phyloP scores from a whole-genome alignment of 106 monocot genomes.

The Allium cepa region DNA sequence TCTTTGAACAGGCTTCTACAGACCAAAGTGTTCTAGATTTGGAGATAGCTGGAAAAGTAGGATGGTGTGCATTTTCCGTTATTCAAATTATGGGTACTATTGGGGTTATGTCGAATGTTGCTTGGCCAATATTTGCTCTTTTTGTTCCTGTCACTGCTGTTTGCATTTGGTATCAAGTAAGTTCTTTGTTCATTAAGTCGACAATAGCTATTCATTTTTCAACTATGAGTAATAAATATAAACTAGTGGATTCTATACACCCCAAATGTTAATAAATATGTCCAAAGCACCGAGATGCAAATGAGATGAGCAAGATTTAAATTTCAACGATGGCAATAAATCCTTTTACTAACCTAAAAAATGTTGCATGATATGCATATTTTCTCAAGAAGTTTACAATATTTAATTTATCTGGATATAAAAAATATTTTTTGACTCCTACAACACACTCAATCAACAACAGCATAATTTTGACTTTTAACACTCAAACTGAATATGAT shows the following conservation, averaged over 20 bases:
- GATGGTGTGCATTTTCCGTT: conserved; percentile 74
- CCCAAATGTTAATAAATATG: background rate
- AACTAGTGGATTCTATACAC: background rate
- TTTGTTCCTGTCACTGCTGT: conserved; percentile 78
- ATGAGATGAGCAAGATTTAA: background rate
- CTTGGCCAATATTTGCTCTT: conserved; percentile 81
- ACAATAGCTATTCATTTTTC: too few relatives aligned
- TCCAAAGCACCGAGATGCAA: background rate
- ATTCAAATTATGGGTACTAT: conserved; percentile 80
- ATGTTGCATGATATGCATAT: too few relatives aligned
- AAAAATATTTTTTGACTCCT: too few relatives aligned
- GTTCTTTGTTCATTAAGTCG: background rate
- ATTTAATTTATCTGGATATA: too few relatives aligned
- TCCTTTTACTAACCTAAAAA: too few relatives aligned
- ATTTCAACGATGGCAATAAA: too few relatives aligned
- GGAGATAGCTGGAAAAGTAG: conserved; percentile 58
- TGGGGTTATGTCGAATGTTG: conserved; percentile 87
- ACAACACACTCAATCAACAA: too few relatives aligned
- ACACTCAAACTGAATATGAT: background rate
- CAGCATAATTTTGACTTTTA: too few relatives aligned
- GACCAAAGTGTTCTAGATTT: conserved; percentile 87
- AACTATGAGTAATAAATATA: too few relatives aligned
- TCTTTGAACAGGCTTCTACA: conserved; percentile 47
- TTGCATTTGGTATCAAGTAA: conserved; percentile 83
- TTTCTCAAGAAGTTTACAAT: too few relatives aligned